Conservation (phyloP, 2,329 filamentous ascomycete species). For the Paramyrothecium sp. region DNA sequence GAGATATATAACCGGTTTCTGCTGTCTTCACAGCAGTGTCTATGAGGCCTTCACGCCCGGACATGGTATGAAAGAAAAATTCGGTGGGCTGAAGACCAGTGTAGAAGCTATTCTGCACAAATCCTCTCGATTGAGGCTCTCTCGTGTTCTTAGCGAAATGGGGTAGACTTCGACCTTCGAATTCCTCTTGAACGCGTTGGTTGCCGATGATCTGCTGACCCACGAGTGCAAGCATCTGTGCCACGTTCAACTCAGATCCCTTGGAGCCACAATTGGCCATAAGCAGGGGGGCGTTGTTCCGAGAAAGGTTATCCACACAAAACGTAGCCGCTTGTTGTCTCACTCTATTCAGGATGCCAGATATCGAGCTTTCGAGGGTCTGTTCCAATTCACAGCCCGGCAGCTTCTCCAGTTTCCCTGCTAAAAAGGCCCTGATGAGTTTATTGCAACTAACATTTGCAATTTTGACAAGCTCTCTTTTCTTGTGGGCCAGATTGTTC, state of each 20-base stretch:
- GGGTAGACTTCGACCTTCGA: conserved; percentile 90
- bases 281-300: conserved; percentile 87
- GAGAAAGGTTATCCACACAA: conserved; percentile 86
- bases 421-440: conserved; percentile 41
- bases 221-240: conserved; percentile 97
- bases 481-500: conserved; percentile 65
- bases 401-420: conserved; percentile 79
- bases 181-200: conserved; percentile 89
- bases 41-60: conserved; percentile 94
- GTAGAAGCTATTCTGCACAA: conserved; percentile 97
- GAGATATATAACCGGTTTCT: conserved; percentile 98
- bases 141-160: conserved; percentile 94
- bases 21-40: conserved; percentile 99
- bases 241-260: conserved; percentile 95
- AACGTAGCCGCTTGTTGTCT: conserved; percentile 87
- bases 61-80: conserved; percentile 98
- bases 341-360: conserved; percentile 87
- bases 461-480: conserved; percentile 70
- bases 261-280: conserved; percentile 99
- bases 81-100: conserved; percentile 86
- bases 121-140: conserved; percentile 92
- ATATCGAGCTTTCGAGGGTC: conserved; percentile 87
- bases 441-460: conserved; percentile 79
- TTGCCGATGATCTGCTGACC: conserved; percentile 97
- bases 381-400: conserved; percentile 88